A percentile compares a stretch with the other conserved stretches of the same genome.
Evolutionary conservation across 2,329 filamentous ascomycete genomes (phyloP).

Genomic region (Nothopassalora personata): DNA sequence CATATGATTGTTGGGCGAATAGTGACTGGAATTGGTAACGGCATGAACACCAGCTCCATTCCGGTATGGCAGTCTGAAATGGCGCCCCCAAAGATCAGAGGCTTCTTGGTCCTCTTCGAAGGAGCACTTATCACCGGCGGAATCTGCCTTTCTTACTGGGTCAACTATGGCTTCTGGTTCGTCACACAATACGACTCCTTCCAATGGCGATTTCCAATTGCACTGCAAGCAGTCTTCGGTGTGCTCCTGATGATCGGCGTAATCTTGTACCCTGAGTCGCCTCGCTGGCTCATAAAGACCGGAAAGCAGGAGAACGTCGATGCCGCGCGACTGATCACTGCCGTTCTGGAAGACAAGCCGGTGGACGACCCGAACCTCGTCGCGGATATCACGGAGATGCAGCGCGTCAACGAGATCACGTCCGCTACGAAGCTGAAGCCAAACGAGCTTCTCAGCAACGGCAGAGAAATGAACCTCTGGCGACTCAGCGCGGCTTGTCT

Average conservation of each 20-base stretch:
- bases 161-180: slow-evolving; percentile 32
- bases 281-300: slow-evolving; percentile 43
- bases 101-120: slow-evolving; percentile 90
- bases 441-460: slow-evolving; percentile 13
- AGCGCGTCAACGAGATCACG: slow-evolving; percentile 8
- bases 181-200: slow-evolving; percentile 35
- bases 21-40: slow-evolving; percentile 45
- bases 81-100: slow-evolving; percentile 87
- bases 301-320: slow-evolving; percentile 44
- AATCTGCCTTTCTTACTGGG: slow-evolving; percentile 49
- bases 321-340: slow-evolving; percentile 51
- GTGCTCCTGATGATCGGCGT: slow-evolving; percentile 43
- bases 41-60: slow-evolving; percentile 36
- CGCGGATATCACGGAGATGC: slow-evolving; percentile 44
- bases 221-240: slow-evolving; percentile 49
- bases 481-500: slow-evolving; percentile 35
- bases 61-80: slow-evolving; percentile 47
- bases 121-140: slow-evolving; percentile 65
- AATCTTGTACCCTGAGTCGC: slow-evolving; percentile 51
- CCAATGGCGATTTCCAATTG: slow-evolving; percentile 50
- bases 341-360: slow-evolving; percentile 44
- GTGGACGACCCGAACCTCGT: slow-evolving; percentile 52
- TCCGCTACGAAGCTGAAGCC: slow-evolving; percentile 18
- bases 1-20: slow-evolving; percentile 45
- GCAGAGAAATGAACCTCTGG: slow-evolving; percentile 12